Conservation (phyloP, 163 green algal genomes). For the Smithsoniella earleae region DNA sequence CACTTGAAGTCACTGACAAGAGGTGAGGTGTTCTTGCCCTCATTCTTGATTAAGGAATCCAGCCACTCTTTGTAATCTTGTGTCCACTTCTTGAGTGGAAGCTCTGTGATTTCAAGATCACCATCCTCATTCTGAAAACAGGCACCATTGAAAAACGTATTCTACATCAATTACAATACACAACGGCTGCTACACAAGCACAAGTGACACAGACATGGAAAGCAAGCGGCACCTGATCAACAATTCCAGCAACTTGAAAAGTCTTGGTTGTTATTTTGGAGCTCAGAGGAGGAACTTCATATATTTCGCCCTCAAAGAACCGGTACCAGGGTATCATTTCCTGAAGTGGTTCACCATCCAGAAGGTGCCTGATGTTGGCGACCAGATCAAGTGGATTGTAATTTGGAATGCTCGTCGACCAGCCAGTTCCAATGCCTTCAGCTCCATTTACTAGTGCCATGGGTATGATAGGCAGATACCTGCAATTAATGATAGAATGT, state of each 20-base stretch:
- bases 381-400: constrained; percentile 91
- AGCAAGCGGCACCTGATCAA: constrained; percentile 48
- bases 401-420: constrained; percentile 94
- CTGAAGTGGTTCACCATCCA: constrained; percentile 61
- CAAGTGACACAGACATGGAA: not conserved
- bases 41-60: constrained; percentile 66
- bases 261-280: constrained; percentile 45
- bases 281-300: constrained; percentile 34
- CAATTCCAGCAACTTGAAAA: constrained; percentile 66
- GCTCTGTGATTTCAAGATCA: constrained; percentile 88
- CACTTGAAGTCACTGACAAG: constrained; percentile 28
- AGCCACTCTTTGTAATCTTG: constrained; percentile 99
- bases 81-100: constrained; percentile 94
- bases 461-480: constrained; percentile 93
- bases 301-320: constrained; percentile 59
- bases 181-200: too few species aligned
- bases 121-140: constrained; percentile 53
- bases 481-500: constrained; percentile 36
- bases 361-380: constrained; percentile 62
- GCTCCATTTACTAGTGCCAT: constrained; percentile 95
- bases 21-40: constrained; percentile 10
- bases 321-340: constrained; percentile 91
- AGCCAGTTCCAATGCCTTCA: constrained; percentile 98
- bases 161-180: too few species aligned
- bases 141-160: not conserved